Conservation (phyloP, 495 filamentous ascomycete species). For the Neurospora discreta region DNA sequence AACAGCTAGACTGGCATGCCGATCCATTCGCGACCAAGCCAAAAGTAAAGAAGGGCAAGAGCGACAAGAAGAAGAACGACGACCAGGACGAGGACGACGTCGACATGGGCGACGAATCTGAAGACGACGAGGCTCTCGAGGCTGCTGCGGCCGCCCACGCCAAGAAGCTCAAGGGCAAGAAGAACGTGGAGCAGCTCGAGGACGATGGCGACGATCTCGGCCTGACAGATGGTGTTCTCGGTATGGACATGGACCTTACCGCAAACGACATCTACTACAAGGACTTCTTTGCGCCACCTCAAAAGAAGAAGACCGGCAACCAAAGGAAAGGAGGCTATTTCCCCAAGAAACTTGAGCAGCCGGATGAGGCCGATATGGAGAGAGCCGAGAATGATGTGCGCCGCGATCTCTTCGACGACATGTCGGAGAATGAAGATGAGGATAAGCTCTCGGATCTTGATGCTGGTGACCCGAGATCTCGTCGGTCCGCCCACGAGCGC, state of each 20-base stretch:
- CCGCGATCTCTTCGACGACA: constrained; percentile 86
- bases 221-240: constrained; percentile 38
- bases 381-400: constrained; percentile 84
- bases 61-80: constrained; percentile 3
- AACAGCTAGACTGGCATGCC: constrained; percentile 73
- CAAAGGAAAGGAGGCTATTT: background rate
- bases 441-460: constrained; percentile 45
- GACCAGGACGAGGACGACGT: constrained; percentile 10
- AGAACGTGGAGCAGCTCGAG: constrained; percentile 22
- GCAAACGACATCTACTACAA: constrained; percentile 80
- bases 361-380: constrained; percentile 55
- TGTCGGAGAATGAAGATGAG: constrained; percentile 45
- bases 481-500: constrained; percentile 72
- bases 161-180: constrained; percentile 3
- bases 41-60: constrained; percentile 1
- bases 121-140: constrained; percentile 5
- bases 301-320: constrained; percentile 42
- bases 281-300: constrained; percentile 82
- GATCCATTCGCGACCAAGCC: constrained; percentile 43
- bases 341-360: constrained; percentile 21
- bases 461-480: constrained; percentile 42
- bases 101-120: constrained; percentile 40
- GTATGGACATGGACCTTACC: constrained; percentile 47
- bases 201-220: constrained; percentile 43
- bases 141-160: background rate